phyloP scores from a whole-genome alignment of 768 basidiomycete genomes.

The Polyporus arcularius region DNA sequence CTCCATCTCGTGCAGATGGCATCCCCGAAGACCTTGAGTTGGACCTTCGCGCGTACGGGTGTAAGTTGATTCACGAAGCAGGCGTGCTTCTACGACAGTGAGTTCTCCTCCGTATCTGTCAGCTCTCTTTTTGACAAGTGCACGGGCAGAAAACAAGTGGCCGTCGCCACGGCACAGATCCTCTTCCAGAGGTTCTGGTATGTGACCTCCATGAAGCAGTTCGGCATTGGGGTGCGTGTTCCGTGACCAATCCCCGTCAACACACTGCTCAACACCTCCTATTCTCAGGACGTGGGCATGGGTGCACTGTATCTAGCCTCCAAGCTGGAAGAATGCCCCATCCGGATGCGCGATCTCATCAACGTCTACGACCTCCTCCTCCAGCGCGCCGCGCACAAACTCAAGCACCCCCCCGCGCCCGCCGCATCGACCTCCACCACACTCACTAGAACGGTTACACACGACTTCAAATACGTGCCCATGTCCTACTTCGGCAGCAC shows the following conservation, averaged over 20 bases:
- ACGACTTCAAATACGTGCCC: conserved; percentile 64
- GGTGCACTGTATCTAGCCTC: conserved; percentile 53
- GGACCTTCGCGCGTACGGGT: conserved; percentile 87
- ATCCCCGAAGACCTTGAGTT: conserved; percentile 81
- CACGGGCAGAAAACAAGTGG: conserved; percentile 84
- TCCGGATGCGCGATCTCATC: conserved; percentile 91
- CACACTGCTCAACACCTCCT: neutral
- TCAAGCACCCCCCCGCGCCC: conserved; percentile 22
- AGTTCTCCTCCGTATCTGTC: conserved; percentile 28
- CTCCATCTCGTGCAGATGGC: conserved; percentile 83
- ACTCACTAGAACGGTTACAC: conserved; percentile 14
- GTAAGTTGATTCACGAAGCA: conserved; percentile 93
- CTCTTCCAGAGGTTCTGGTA: conserved; percentile 97
- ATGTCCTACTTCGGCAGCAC: conserved; percentile 89
- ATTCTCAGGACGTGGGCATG: conserved; percentile 54
- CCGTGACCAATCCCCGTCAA: neutral
- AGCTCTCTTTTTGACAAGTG: neutral
- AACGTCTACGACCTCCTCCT: conserved; percentile 90
- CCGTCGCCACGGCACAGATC: conserved; percentile 95
- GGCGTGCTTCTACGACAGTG: conserved; percentile 91
- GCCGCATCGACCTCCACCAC: conserved; percentile 36
- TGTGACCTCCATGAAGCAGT: conserved; percentile 92
- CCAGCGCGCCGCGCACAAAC: conserved; percentile 65
- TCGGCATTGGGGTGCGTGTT: conserved; percentile 81
- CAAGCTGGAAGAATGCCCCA: conserved; percentile 88